phyloP scores from a whole-genome alignment of 257 asterid genomes.

The Parsonsia alboflavescens region DNA sequence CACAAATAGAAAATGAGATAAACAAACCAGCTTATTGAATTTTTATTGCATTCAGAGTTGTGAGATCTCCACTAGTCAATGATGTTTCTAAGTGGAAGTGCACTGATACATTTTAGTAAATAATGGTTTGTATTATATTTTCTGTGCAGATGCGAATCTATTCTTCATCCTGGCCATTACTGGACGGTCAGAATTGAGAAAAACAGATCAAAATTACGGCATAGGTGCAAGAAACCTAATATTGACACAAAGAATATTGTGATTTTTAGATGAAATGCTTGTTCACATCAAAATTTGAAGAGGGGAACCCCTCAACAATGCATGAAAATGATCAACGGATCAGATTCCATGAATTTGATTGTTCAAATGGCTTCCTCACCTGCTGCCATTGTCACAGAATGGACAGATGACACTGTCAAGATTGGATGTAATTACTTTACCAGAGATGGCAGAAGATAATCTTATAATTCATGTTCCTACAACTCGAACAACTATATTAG shows the following conservation, averaged over 20 bases:
- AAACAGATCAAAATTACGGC: constrained; percentile 30
- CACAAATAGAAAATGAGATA: no score
- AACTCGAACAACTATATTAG: constrained; percentile 33
- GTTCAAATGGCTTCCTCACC: constrained; percentile 14
- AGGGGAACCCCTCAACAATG: constrained; percentile 68
- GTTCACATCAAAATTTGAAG: constrained; percentile 53
- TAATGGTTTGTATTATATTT: constrained; percentile 4
- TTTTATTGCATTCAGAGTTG: no score
- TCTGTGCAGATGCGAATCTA: constrained; percentile 59
- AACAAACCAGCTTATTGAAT: no score
- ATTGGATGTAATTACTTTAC: constrained; percentile 22
- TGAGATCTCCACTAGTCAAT: no score
- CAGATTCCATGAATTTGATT: constrained; percentile 16
- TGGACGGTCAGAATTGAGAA: constrained; percentile 55
- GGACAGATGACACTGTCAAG: constrained; percentile 5
- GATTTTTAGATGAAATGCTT: no score
- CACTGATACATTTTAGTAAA: no score
- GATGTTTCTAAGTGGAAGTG: no score
- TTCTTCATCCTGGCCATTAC: constrained; percentile 62
- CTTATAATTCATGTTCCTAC: constrained; percentile 27
- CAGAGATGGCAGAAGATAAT: constrained; percentile 22
- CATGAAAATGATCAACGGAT: constrained; percentile 16
- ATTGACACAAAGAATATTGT: constrained; percentile 37
- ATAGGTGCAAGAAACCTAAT: constrained; percentile 31
- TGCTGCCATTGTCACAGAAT: neutral